phyloP scores from a whole-genome alignment of 1,139 yeast genomes.

The Protomyces gravidus region DNA sequence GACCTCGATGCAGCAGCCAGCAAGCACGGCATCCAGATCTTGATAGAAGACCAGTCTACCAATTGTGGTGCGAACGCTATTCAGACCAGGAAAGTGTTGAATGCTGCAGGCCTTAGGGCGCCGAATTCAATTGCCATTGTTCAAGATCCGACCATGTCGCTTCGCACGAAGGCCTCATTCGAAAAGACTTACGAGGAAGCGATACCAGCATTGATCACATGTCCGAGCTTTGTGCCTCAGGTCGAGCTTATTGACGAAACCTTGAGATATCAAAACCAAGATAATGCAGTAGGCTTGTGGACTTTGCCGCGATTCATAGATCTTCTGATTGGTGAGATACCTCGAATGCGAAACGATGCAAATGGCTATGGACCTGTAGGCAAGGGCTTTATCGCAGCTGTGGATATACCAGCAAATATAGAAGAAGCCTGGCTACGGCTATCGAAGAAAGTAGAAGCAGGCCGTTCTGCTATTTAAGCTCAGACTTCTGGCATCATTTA shows the following conservation, averaged over 20 bases:
- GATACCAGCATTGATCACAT: background rate
- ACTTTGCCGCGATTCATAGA: slow-evolving; percentile 6
- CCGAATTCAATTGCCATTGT: slow-evolving; percentile 5
- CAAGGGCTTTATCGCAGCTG: slow-evolving; percentile 13
- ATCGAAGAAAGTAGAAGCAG: background rate
- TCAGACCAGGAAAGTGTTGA: background rate
- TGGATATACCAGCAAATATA: slow-evolving; percentile 6
- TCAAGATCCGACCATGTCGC: slow-evolving; percentile 26
- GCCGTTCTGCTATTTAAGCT: background rate
- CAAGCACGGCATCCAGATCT: background rate
- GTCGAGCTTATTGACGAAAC: background rate
- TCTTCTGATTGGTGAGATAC: slow-evolving; percentile 18
- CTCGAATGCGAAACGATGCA: slow-evolving; percentile 14
- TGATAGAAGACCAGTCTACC: slow-evolving; percentile 16
- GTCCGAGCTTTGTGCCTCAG: slow-evolving; percentile 19
- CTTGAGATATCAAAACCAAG: background rate
- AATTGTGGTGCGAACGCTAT: slow-evolving; percentile 24
- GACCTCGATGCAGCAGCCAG: background rate
- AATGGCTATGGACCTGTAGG: slow-evolving; percentile 19
- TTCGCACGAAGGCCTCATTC: slow-evolving; percentile 17
- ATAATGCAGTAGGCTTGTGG: slow-evolving; percentile 4
- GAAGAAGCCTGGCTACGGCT: slow-evolving; percentile 14
- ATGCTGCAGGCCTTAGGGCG: background rate
- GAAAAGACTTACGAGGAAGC: slow-evolving; percentile 1
- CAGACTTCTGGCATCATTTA: too few relatives aligned